Evolutionary conservation across 192 early-diverging fungal species (phyloP), one percentile per base, ranked within the genome.

Genomic region (Coemansia sp.): DNA sequence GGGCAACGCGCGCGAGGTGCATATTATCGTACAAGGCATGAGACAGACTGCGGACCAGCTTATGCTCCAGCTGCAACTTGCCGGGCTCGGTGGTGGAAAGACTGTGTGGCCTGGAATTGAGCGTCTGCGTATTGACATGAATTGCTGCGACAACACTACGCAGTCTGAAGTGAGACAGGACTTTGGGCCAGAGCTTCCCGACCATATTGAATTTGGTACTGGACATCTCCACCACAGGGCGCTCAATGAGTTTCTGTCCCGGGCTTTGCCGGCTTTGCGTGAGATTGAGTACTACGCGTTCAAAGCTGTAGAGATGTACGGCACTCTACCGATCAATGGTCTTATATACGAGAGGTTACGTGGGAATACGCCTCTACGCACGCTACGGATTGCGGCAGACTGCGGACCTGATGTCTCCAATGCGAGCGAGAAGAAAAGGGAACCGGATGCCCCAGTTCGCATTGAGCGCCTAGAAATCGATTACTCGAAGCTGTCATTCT

Each of bases 181-280:
- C 35, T 37, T 37, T 37, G 35, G 35, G 35, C 35, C 35, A 8
- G 35, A 37, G 35, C 35, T 37, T 8, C 35, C 35, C 35, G 6
- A 37, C 35, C 35, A 37, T 37, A 37, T 5, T 37, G 35, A 37
- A 37, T 37, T 37, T 37, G 35, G 35, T 37, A 37, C 35, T 37
- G 35, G 35, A 8, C 35, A 37, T 37, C 35, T 37, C 35, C 8
- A 37, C 35, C 35, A 37, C 3, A n/a, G n/a, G n/a, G 8, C 37
- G 63, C 32, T 69, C n/a, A 75, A 69, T 37, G 14, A 13, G 43
- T 11, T n/a, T 8, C 63, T 75, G 21, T 49, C 58, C 0, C 2
- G 9, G 6, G 62, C 39, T 38, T 37, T 75, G 46, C 73, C 73
- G 2, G 11, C 63, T 3, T n/a, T 75, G 58, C 63, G 49, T 2